A percentile compares a stretch with the other conserved stretches of the same genome.
Evolutionary conservation across 352 stramenopile species (phyloP).

Genomic region (Phytophthora syringae): DNA sequence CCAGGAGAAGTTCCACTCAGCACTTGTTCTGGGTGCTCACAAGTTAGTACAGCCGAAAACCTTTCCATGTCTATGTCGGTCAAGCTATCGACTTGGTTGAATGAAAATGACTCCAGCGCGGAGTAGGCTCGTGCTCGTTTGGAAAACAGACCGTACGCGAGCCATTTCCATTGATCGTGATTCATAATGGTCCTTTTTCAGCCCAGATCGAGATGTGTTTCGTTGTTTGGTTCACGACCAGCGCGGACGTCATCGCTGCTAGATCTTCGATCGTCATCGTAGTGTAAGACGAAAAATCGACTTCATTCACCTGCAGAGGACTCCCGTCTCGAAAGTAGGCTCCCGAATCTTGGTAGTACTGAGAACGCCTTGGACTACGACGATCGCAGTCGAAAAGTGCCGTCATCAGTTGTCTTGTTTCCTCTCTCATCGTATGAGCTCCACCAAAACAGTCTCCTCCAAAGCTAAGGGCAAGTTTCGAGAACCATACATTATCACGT

Average conservation of each 20-base stretch:
- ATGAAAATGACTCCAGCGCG: background rate
- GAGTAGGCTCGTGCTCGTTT: constrained; percentile 13
- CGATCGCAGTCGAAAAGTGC: constrained; percentile 3
- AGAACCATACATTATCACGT: constrained; percentile 9
- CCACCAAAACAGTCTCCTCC: background rate
- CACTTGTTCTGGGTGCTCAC: constrained; percentile 16
- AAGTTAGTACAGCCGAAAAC: constrained; percentile 5
- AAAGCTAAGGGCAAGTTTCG: background rate
- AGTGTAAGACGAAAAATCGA: constrained; percentile 3
- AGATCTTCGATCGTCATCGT: background rate
- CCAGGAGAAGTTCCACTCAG: constrained; percentile 6
- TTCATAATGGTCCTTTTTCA: background rate
- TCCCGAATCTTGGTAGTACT: background rate
- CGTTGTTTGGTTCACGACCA: constrained; percentile 9
- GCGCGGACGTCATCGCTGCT: constrained; percentile 4
- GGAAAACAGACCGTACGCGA: constrained; percentile 17
- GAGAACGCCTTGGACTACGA: background rate
- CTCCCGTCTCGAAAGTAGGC: constrained; percentile 5
- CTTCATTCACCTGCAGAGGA: constrained; percentile 8
- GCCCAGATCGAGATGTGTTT: constrained; percentile 5
- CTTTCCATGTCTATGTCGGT: background rate
- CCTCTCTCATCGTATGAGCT: background rate
- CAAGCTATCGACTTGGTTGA: constrained; percentile 7
- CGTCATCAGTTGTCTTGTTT: constrained; percentile 1
- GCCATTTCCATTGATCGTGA: constrained; percentile 7